phyloP scores from a whole-genome alignment of 306 rosid species.

The Medicago arabica region DNA sequence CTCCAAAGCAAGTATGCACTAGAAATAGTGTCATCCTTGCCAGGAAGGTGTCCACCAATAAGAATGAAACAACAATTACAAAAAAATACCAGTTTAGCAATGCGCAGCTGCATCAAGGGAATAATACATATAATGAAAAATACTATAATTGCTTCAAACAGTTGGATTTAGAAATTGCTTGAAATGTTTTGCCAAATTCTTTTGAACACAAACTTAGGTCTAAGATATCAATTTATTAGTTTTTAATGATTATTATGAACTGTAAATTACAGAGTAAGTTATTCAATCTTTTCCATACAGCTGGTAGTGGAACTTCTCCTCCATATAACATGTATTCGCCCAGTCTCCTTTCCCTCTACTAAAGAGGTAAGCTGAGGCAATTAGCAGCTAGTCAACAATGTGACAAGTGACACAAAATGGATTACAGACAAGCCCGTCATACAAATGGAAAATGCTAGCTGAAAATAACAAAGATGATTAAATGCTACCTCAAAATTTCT shows the following conservation, averaged over 20 bases:
- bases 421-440: background rate
- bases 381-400: constrained; percentile 18
- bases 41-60: constrained; percentile 15
- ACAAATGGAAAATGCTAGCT: constrained; percentile 32
- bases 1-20: constrained; percentile 17
- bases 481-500: constrained; percentile 75
- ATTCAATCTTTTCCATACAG: background rate
- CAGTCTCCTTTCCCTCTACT: background rate
- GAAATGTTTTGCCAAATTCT: constrained; percentile 8
- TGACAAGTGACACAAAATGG: constrained; percentile 32
- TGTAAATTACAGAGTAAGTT: background rate
- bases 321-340: constrained; percentile 13
- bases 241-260: background rate
- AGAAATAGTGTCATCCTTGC: background rate
- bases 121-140: background rate
- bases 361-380: constrained; percentile 23
- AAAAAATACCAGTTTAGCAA: background rate
- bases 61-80: constrained; percentile 8
- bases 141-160: constrained; percentile 12
- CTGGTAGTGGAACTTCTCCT: background rate
- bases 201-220: constrained; percentile 20
- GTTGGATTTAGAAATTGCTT: constrained; percentile 1
- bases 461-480: constrained; percentile 13
- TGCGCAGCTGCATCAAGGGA: background rate
- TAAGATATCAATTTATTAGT: constrained; percentile 5